Evolutionary conservation across 75 land plant species (phyloP).

Genomic region (Cupressus sempervirens): DNA sequence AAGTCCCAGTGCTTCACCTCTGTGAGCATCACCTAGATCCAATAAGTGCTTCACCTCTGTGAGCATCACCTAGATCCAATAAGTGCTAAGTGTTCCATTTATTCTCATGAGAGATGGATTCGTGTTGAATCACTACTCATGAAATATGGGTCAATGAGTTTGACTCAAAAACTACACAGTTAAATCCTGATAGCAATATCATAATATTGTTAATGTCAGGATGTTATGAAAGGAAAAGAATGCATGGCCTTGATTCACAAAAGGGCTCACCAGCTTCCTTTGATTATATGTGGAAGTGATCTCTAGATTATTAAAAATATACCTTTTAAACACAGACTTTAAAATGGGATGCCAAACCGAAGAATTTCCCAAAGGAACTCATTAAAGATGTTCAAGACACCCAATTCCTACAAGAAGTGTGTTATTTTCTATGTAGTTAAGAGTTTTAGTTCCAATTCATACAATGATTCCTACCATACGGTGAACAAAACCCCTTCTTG

Average conservation of each 20-base stretch:
- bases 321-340: neutral
- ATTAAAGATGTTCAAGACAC: neutral
- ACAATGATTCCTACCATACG: neutral
- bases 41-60: too few relatives aligned
- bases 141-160: too few relatives aligned
- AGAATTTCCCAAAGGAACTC: neutral
- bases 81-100: too few relatives aligned
- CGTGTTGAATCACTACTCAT: too few relatives aligned
- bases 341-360: neutral
- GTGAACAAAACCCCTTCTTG: neutral
- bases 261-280: neutral
- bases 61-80: too few relatives aligned
- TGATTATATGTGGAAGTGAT: neutral
- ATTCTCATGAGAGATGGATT: too few relatives aligned
- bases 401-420: neutral
- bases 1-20: too few relatives aligned
- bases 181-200: too few relatives aligned
- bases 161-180: too few relatives aligned
- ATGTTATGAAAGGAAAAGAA: neutral
- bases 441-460: neutral
- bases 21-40: too few relatives aligned
- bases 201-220: neutral
- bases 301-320: neutral
- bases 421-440: neutral
- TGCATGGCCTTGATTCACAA: neutral